Base-by-base conservation (phyloP, 768 basidiomycete genomes). In the Mycena galopus region DNA sequence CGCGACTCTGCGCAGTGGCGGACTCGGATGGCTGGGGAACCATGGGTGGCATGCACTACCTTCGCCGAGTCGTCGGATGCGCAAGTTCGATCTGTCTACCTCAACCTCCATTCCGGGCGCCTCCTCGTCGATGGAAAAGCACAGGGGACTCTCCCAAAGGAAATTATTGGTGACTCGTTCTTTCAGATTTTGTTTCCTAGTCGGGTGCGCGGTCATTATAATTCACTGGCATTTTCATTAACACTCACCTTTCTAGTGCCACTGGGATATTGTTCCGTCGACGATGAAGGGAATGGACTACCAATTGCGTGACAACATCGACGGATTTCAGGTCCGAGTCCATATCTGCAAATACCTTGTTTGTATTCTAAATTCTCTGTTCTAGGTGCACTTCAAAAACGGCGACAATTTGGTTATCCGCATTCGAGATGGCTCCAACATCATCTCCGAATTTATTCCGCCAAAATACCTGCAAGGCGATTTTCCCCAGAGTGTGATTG, bases 41-140 rank as follows among this genome's bases (percentile, higher is more conserved):
- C 77, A 17, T 84, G 84, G 83, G 8, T 83, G 16, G 66, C 47
- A 11, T 79, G 77, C 25, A 56, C 27, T 19, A 81, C 85, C 0
- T 55, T 67, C 8, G 11, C 65, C 1, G 44, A 47, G 21, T 57
- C 62, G 7, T 21, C 33, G 1, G 69, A 50, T 19, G 65, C 75
- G 37, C 64, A 44, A 37, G 69, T 76, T 23, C 83, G 83, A 59
- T 59, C 21, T 27, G 78, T 88, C 10, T 79, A 83, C 58, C 77
- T 86, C 25, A 83, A 89, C 65, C 37, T 88, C 1, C 70, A 88
- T 4, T 74, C 80, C n/a, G 87, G 87, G 11, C 60, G 76, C 27
- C 77, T 89, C 1, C 78, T 88, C 21, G 79, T 89, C 12, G 76
- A 84, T 14, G 87, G 87, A 12, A 81, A 81, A 65, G 79, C 82